Evolutionary conservation across 768 basidiomycete species (phyloP).

Genomic region (Grammothele lineata): DNA sequence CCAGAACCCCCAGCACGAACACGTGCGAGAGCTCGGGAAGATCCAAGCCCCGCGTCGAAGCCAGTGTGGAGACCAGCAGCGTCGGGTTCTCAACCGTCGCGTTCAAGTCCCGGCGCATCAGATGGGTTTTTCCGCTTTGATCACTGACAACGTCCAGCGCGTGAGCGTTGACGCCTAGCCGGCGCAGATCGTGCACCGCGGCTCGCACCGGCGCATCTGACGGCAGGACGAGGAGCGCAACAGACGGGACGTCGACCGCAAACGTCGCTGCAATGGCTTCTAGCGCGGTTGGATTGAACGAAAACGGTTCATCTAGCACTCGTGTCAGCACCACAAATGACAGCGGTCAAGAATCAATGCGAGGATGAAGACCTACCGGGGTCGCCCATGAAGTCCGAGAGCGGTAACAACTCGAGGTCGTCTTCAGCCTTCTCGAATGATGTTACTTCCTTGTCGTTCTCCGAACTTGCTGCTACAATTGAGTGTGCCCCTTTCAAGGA

Average conservation of each 20-base stretch:
- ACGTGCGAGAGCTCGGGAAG: constrained; percentile 69
- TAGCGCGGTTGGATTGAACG: constrained; percentile 50
- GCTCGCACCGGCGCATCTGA: constrained; percentile 57
- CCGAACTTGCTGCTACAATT: too few relatives aligned
- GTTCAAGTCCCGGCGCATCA: constrained; percentile 33
- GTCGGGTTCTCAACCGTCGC: constrained; percentile 46
- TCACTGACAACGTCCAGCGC: constrained; percentile 49
- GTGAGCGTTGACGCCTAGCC: constrained; percentile 64
- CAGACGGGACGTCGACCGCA: constrained; percentile 66
- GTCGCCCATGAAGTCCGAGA: constrained; percentile 4
- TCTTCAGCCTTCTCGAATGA: too few relatives aligned
- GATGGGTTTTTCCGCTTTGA: constrained; percentile 39
- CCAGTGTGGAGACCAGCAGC: constrained; percentile 64
- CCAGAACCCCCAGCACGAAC: constrained; percentile 63
- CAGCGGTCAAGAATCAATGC: too few relatives aligned
- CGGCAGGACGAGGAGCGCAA: constrained; percentile 66
- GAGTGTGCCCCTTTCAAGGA: too few relatives aligned
- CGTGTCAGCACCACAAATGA: not conserved
- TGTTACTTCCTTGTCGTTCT: too few relatives aligned
- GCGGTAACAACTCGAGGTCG: too few relatives aligned
- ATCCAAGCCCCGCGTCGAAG: constrained; percentile 71
- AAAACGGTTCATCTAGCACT: constrained; percentile 35
- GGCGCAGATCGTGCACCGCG: constrained; percentile 58
- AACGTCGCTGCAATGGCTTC: constrained; percentile 70
- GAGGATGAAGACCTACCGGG: not conserved